Percentiles rank a stretch among this genome's conserved stretches.
Evolutionary conservation across 768 basidiomycete genomes (phyloP).

Genomic region (Mycena vulgaris): DNA sequence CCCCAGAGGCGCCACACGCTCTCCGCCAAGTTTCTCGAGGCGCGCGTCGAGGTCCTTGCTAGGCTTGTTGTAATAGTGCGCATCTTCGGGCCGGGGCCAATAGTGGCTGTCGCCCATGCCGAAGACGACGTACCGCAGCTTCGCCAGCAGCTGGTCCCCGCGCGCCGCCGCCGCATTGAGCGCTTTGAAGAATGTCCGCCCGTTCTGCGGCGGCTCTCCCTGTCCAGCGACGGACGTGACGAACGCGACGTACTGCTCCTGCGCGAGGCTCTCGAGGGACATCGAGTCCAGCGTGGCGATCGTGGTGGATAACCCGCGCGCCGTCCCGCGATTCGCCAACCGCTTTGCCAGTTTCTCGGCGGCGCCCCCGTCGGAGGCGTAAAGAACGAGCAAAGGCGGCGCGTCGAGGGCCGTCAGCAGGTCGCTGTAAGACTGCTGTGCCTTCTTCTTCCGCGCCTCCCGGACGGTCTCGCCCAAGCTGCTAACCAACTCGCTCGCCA

Average conservation of each 20-base stretch:
- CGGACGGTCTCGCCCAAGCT: slow-evolving; percentile 89
- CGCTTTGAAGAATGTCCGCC: slow-evolving; percentile 89
- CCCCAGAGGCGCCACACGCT: slow-evolving; percentile 82
- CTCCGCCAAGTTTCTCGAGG: slow-evolving; percentile 84
- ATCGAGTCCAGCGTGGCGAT: slow-evolving; percentile 87
- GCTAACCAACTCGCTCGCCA: slow-evolving; percentile 87
- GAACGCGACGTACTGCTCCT: slow-evolving; percentile 86
- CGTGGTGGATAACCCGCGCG: slow-evolving; percentile 84
- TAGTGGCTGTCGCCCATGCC: slow-evolving; percentile 99
- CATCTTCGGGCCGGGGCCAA: slow-evolving; percentile 97
- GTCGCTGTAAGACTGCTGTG: slow-evolving; percentile 87
- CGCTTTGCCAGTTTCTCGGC: slow-evolving; percentile 98
- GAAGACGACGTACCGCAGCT: slow-evolving; percentile 87
- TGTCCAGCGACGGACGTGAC: slow-evolving; percentile 96
- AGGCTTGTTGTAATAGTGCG: slow-evolving; percentile 98
- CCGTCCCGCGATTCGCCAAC: slow-evolving; percentile 85
- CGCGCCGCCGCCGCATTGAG: slow-evolving; percentile 75
- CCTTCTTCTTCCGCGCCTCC: slow-evolving; percentile 86
- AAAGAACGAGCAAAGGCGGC: slow-evolving; percentile 91
- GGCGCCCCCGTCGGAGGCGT: slow-evolving; percentile 94
- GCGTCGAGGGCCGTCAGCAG: slow-evolving; percentile 89
- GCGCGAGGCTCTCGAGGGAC: slow-evolving; percentile 78
- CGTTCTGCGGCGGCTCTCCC: slow-evolving; percentile 98
- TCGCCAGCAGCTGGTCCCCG: slow-evolving; percentile 72
- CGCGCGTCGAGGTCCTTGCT: slow-evolving; percentile 90